Percentiles rank a stretch among this genome's conserved stretches.
These are phyloP conservation scores for Mycena alexandri DNA, from an alignment of 768 basidiomycete species.

Conservation along the genomic window DNA sequence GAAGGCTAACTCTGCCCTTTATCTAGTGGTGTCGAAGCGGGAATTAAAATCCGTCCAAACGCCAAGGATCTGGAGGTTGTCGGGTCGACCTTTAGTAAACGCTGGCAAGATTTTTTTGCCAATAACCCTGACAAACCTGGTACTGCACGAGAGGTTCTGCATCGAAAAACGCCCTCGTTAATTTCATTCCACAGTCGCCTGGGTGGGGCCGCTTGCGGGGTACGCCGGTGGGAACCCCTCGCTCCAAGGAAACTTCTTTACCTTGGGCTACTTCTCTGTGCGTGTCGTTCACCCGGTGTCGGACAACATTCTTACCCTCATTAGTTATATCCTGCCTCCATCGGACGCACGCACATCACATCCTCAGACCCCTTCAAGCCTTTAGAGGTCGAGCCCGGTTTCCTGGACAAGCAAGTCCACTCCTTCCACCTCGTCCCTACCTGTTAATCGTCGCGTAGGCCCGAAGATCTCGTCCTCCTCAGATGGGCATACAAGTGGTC, in stretches of 20 bases:
- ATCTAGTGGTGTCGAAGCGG: conserved; percentile 64
- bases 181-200: conserved; percentile 23
- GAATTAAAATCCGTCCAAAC: conserved; percentile 67
- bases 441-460: conserved; percentile 4
- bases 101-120: conserved; percentile 65
- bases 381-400: conserved; percentile 49
- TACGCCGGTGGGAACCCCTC: conserved; percentile 36
- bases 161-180: too few species aligned
- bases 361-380: conserved; percentile 48
- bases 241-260: conserved; percentile 41
- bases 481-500: conserved; percentile 53
- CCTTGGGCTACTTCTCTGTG: conserved; percentile 48
- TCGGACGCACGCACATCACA: conserved; percentile 55
- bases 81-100: conserved; percentile 58
- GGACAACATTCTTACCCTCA: not conserved
- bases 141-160: too few species aligned
- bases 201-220: conserved; percentile 55
- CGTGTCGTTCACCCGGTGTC: conserved; percentile 12
- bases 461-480: conserved; percentile 47
- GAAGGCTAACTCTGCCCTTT: too few species aligned
- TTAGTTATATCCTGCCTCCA: conserved; percentile 52
- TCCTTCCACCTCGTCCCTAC: not conserved
- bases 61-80: conserved; percentile 61
- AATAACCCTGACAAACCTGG: conserved; percentile 64
- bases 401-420: not conserved